A percentile compares a stretch with the other conserved stretches of the same genome.
Conservation (phyloP, 75 land plant genomes). For the Cunninghamia lanceolata region DNA sequence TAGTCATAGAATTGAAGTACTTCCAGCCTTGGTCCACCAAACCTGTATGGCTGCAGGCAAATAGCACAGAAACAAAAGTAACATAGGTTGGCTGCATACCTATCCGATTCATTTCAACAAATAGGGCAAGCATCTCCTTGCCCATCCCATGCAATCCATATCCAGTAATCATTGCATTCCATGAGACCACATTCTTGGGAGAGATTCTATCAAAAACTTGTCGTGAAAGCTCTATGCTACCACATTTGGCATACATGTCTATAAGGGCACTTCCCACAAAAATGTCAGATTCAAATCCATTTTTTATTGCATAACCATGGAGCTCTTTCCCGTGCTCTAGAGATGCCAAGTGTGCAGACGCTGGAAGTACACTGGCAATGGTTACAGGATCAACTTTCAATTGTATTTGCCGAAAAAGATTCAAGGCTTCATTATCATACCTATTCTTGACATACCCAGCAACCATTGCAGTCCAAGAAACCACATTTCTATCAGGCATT, state of each 20-base stretch:
- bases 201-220: conserved; percentile 10
- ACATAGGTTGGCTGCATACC: background rate
- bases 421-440: background rate
- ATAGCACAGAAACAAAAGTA: background rate
- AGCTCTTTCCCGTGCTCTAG: conserved; percentile 15
- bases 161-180: conserved; percentile 20
- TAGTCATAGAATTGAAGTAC: background rate
- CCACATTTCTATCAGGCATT: background rate
- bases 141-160: conserved; percentile 11
- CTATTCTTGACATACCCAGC: conserved; percentile 11
- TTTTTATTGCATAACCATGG: conserved; percentile 3
- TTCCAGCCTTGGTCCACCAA: background rate
- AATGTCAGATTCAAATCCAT: conserved; percentile 17
- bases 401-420: conserved; percentile 4
- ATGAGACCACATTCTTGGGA: conserved; percentile 7
- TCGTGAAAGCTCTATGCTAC: conserved; percentile 20
- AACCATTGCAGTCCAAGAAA: conserved; percentile 16
- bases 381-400: conserved; percentile 12
- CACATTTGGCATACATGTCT: conserved; percentile 28
- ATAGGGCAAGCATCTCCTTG: background rate
- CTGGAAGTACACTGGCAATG: conserved; percentile 16
- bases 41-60: background rate
- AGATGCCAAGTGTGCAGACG: conserved; percentile 9
- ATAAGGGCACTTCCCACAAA: conserved; percentile 18
- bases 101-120: background rate